Conservation (phyloP, 2,329 filamentous ascomycete species). For the Ascochyta pisi region DNA sequence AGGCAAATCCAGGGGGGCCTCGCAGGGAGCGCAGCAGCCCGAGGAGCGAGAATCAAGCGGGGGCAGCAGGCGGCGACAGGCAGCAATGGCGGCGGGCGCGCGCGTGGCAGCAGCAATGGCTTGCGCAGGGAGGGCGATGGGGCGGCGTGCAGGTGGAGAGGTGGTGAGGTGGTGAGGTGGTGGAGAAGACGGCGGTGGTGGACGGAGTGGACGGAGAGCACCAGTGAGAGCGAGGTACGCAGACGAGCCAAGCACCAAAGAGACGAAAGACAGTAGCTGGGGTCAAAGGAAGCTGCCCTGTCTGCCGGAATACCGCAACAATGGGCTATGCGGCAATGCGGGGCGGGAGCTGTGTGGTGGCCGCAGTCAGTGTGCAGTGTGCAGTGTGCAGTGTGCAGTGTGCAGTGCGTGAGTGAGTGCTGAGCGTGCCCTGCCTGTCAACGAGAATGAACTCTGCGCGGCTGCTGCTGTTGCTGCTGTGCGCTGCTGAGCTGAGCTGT, state of each 20-base stretch:
- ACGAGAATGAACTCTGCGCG: no score
- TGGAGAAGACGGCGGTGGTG: slow-evolving; percentile 27
- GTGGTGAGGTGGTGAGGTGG: slow-evolving; percentile 5
- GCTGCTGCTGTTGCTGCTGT: no score
- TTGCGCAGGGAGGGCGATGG: slow-evolving; percentile 14
- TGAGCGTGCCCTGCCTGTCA: no score
- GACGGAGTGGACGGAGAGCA: background rate
- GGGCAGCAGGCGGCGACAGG: slow-evolving; percentile 12
- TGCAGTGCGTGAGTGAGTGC: no score
- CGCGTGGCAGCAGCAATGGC: slow-evolving; percentile 30
- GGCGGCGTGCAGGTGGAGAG: slow-evolving; percentile 10
- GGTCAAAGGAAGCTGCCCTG: slow-evolving; percentile 25
- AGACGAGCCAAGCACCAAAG: slow-evolving; percentile 31
- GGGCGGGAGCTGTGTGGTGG: slow-evolving; percentile 1
- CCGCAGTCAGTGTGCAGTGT: background rate
- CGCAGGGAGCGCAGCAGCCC: slow-evolving; percentile 39
- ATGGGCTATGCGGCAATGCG: slow-evolving; percentile 17
- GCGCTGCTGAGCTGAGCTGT: no score
- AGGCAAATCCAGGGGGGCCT: slow-evolving; percentile 46
- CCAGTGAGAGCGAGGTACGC: slow-evolving; percentile 38
- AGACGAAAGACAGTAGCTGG: slow-evolving; percentile 27
- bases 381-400: no score
- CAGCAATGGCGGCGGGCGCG: slow-evolving; percentile 25
- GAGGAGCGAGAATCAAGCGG: slow-evolving; percentile 26
- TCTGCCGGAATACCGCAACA: slow-evolving; percentile 16